Evolutionary conservation across 2,329 filamentous ascomycete genomes (phyloP).

Genomic region (Balansia obtecta): DNA sequence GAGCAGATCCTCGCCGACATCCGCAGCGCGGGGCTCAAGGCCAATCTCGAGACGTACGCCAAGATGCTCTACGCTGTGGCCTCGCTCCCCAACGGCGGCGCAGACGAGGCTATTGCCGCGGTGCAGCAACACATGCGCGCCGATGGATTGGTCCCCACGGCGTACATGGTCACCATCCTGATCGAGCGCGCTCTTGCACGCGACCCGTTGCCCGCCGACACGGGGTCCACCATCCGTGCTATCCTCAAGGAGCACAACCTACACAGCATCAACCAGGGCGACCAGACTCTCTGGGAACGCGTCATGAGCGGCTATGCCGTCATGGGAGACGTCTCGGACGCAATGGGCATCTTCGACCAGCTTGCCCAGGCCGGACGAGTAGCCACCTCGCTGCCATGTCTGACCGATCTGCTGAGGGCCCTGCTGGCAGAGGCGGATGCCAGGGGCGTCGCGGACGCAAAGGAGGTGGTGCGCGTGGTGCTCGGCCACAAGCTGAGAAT

Average conservation of each 20-base stretch:
- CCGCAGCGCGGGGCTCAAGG: conserved; percentile 39
- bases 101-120: conserved; percentile 39
- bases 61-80: conserved; percentile 50
- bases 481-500: conserved; percentile 16
- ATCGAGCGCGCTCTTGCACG: conserved; percentile 53
- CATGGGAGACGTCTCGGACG: conserved; percentile 35
- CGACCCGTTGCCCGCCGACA: conserved; percentile 43
- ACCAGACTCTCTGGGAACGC: conserved; percentile 58
- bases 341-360: conserved; percentile 35
- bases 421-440: conserved; percentile 14
- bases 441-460: conserved; percentile 16
- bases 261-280: conserved; percentile 23
- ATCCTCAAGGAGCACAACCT: conserved; percentile 47
- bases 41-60: conserved; percentile 53
- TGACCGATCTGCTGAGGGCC: conserved; percentile 28
- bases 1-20: conserved; percentile 45
- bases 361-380: conserved; percentile 26
- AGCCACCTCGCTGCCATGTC: conserved; percentile 28
- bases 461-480: conserved; percentile 19
- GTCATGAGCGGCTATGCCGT: conserved; percentile 54
- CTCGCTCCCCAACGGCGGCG: conserved; percentile 22
- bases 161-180: conserved; percentile 65
- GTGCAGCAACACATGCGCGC: conserved; percentile 51
- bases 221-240: conserved; percentile 31
- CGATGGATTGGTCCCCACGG: conserved; percentile 38